Evolutionary conservation across 1,139 yeast genomes (phyloP).

Genomic region (Zygoascus hellenicus): DNA sequence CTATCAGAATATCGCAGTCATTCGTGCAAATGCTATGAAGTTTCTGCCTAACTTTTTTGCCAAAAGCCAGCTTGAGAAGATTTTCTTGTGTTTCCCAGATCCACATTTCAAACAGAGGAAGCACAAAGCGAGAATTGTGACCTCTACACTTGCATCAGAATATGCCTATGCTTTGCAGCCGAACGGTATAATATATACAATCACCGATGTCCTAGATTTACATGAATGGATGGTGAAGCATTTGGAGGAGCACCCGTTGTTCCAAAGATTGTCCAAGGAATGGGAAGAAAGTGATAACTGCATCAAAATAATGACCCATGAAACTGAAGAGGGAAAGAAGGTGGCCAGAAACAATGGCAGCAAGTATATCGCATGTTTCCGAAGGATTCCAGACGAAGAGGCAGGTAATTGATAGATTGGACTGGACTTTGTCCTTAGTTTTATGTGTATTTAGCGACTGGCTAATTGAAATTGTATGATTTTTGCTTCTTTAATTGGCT

Average conservation of each 20-base stretch:
- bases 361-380: conserved; percentile 85
- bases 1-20: conserved; percentile 80
- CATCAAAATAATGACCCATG: conserved; percentile 77
- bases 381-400: conserved; percentile 37
- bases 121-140: conserved; percentile 93
- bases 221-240: conserved; percentile 97
- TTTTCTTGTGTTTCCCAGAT: conserved; percentile 98
- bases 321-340: conserved; percentile 97
- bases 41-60: conserved; percentile 89
- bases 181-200: conserved; percentile 86
- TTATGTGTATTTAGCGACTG: too few relatives aligned
- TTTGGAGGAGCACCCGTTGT: conserved; percentile 82
- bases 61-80: conserved; percentile 67
- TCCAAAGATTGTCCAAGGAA: conserved; percentile 68
- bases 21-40: conserved; percentile 96
- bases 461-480: too few relatives aligned
- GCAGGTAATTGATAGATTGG: conserved; percentile 12
- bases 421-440: too few relatives aligned
- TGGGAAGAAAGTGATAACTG: conserved; percentile 80
- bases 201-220: conserved; percentile 90
- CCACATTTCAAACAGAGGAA: conserved; percentile 97
- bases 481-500: too few relatives aligned
- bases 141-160: conserved; percentile 81
- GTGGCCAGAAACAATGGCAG: conserved; percentile 84
- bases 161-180: conserved; percentile 86